A percentile compares a stretch with the other conserved stretches of the same genome.
Conservation (phyloP, 768 basidiomycete species). For the Fomitopsis serialis region DNA sequence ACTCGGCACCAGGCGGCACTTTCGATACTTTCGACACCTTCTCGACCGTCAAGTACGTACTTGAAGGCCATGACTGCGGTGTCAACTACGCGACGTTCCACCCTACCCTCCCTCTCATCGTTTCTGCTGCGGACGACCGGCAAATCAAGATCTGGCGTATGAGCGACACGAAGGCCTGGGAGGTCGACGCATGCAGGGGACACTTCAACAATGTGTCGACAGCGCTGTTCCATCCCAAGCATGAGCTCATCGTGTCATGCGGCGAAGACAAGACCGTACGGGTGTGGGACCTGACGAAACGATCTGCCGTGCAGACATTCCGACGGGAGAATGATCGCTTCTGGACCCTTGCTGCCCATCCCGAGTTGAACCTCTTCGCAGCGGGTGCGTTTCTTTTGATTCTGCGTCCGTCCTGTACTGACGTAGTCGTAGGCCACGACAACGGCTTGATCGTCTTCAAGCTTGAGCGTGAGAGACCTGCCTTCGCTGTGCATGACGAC, state of each 20-base stretch:
- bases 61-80: conserved; percentile 93
- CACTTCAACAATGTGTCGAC: conserved; percentile 98
- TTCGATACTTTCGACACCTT: conserved; percentile 89
- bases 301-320: conserved; percentile 96
- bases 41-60: conserved; percentile 94
- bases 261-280: conserved; percentile 98
- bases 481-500: conserved; percentile 89
- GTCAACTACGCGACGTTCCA: conserved; percentile 98
- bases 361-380: conserved; percentile 95
- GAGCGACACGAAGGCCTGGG: conserved; percentile 99
- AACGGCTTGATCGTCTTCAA: conserved; percentile 99
- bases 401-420: background rate
- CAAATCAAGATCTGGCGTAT: conserved; percentile 99
- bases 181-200: conserved; percentile 95
- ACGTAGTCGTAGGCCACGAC: conserved; percentile 64
- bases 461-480: conserved; percentile 95
- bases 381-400: conserved; percentile 54
- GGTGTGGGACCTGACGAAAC: conserved; percentile 97
- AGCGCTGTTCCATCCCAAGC: conserved; percentile 95
- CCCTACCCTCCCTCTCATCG: conserved; percentile 91
- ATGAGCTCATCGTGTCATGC: conserved; percentile 94
- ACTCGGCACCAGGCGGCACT: conserved; percentile 58
- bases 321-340: conserved; percentile 94
- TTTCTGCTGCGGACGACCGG: conserved; percentile 94
- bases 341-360: conserved; percentile 96